Base-by-base conservation (phyloP, 345 rosid species). In the Adansonia digitata region DNA sequence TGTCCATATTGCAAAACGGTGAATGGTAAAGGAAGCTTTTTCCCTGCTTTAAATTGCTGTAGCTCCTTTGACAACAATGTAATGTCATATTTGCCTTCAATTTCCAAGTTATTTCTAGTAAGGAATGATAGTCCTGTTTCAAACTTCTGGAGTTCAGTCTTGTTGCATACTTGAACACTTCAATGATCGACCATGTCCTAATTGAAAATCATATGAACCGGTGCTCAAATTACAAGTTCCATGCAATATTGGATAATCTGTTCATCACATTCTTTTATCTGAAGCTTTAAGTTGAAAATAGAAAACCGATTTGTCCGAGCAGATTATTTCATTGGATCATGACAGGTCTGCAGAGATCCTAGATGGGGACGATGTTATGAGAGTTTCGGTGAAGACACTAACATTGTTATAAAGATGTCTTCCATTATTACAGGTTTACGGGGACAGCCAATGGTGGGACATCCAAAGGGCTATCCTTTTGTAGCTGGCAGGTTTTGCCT, bases 331-430 rank as follows among this genome's bases (percentile, higher is more conserved):
- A 72, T 24, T 81, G 72, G 77, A 31, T 74, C 69, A 75, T 78
- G 76, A 69, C 80, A 91, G 98, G 91, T 89, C 29, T 78, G 85
- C 82, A 86, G 79, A 78, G 98, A 92, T 82, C 91, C 97, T 0
- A 86, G 98, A 72, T 94, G 97, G 97, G 97, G 97, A 80, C 80
- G 98, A 78, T 84, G 88, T 70, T 91, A 92, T 57, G 98, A 94
- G 85, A 86, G 94, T 76, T 94, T 80, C 53, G 65, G 93, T 34
- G 98, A 94, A 82, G 92, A 85, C 78, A 81, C 97, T 18, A 37
- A 78, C 22, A 74, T 86, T 52, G 95, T 94, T 12, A 87, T 84
- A 77, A 80, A 91, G 80, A 86, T 94, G 95, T 82, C 86, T 35
- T 79, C 90, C 18, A 64, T 87, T 70, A 72, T 91, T 61, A 34